These are phyloP conservation scores for Rhodotorula diobovata DNA, from an alignment of 768 basidiomycete genomes.

Conservation along the genomic window DNA sequence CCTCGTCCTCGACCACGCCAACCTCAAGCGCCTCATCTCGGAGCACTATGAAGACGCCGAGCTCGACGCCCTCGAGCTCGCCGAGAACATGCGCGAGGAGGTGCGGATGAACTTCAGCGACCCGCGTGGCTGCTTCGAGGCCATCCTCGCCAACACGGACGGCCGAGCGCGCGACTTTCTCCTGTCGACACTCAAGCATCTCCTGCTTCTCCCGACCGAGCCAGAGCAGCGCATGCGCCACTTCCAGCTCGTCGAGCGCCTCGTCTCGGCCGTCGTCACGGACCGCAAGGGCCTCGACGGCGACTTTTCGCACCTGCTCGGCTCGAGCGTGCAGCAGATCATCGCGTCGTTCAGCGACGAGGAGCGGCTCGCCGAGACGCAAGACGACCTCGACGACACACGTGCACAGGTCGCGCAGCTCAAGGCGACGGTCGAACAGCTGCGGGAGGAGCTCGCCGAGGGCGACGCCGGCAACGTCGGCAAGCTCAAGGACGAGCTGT, in stretches of 20 bases:
- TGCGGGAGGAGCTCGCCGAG: slow-evolving; percentile 75
- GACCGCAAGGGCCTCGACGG: slow-evolving; percentile 62
- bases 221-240: slow-evolving; percentile 77
- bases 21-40: slow-evolving; percentile 67
- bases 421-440: slow-evolving; percentile 71
- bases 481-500: slow-evolving; percentile 65
- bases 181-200: slow-evolving; percentile 86
- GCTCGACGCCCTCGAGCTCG: slow-evolving; percentile 63
- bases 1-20: slow-evolving; percentile 64
- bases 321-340: slow-evolving; percentile 80
- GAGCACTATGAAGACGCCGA: slow-evolving; percentile 71
- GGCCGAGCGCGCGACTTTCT: slow-evolving; percentile 78
- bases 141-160: slow-evolving; percentile 68
- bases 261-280: slow-evolving; percentile 85
- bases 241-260: slow-evolving; percentile 82
- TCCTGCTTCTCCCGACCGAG: slow-evolving; percentile 84
- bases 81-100: slow-evolving; percentile 51
- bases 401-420: slow-evolving; percentile 62
- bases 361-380: slow-evolving; percentile 71
- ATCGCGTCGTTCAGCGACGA: slow-evolving; percentile 86
- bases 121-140: slow-evolving; percentile 80
- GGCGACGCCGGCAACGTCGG: slow-evolving; percentile 81
- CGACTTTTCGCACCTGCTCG: slow-evolving; percentile 67
- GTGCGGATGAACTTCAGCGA: slow-evolving; percentile 71
- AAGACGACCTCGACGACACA: slow-evolving; percentile 69